Base-by-base conservation (phyloP, 2,329 filamentous ascomycete genomes). In the Trichophyton benhamiae region DNA sequence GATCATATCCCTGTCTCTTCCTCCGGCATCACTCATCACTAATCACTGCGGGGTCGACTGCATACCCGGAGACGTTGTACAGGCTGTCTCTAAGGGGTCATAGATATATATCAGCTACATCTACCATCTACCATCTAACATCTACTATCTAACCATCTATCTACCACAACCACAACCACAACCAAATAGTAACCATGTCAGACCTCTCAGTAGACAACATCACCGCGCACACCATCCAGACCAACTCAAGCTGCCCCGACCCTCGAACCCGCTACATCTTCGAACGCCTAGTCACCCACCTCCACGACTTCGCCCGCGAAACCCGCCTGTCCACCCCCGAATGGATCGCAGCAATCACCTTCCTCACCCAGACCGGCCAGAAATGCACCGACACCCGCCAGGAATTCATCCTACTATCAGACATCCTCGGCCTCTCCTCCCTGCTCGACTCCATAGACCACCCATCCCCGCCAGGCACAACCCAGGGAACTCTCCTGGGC, bases 361-460 rank as follows among this genome's bases (percentile, higher is more conserved):
- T 91, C 75, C 76, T 92, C 30, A 88, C 87, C 0, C 77, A 79
- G 46, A 85, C 87, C 7, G 89, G 88, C 3, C 81, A 92, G 72
- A 91, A 86, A 63, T 87, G 84, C 70, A 85, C 78, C 62, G 85
- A 89, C 68, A 86, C 89, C 57, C 82, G 88, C 66, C 66, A 85
- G 81, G 87, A 91, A 79, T 91, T 88, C 77, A 91, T 92, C 72
- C 83, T 92, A 44, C 84, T 92, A 65, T 89, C 86, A 66, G 89
- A 94, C 74, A 80, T 89, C 48, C 81, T 92, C 22, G 89, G 88
- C 44, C 82, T 94, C 41, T 91, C 87, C 22, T 82, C 91, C 63
- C 83, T 94, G 3, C 85, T 94, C 66, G 88, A 94, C 76, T 83
- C 80, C 67, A 91, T 94, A 77, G 87, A 91, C 77, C 88, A 92